These are phyloP conservation scores for Metschnikowia arizonensis DNA, from an alignment of 805 yeast genomes.

Conservation along the genomic window DNA sequence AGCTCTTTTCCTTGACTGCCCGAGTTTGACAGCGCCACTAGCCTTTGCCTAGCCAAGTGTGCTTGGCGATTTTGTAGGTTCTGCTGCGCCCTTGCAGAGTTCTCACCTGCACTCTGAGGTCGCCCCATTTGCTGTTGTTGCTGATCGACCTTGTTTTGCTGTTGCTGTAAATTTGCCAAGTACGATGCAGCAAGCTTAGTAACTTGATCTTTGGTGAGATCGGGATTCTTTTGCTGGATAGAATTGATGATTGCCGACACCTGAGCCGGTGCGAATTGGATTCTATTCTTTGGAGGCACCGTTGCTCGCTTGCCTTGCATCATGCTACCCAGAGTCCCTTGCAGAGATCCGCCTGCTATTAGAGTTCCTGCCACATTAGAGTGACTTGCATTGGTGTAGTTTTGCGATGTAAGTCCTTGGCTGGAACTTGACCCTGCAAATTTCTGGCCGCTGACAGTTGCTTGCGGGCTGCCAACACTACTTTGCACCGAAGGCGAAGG, in stretches of 20 bases:
- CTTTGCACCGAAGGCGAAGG: not conserved
- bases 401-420: not conserved
- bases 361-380: not conserved
- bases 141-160: constrained; percentile 33
- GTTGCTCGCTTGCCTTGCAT: constrained; percentile 9
- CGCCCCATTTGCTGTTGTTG: constrained; percentile 13
- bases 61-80: constrained; percentile 15
- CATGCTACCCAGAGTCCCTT: constrained; percentile 1
- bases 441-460: not conserved
- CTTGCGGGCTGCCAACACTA: not conserved
- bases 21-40: constrained; percentile 11
- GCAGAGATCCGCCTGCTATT: not conserved
- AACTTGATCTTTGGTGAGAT: constrained; percentile 58
- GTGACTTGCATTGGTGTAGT: not conserved
- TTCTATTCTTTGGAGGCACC: constrained; percentile 25
- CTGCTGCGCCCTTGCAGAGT: constrained; percentile 11
- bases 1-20: constrained; percentile 12
- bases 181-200: constrained; percentile 63
- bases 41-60: constrained; percentile 11
- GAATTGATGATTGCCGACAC: constrained; percentile 62
- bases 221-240: constrained; percentile 64
- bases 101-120: constrained; percentile 13
- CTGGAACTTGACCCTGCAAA: not conserved
- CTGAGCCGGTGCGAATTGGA: constrained; percentile 55
- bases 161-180: constrained; percentile 53